Base-by-base conservation (phyloP, 2,329 filamentous ascomycete genomes). In the Grosmannia serpens region DNA sequence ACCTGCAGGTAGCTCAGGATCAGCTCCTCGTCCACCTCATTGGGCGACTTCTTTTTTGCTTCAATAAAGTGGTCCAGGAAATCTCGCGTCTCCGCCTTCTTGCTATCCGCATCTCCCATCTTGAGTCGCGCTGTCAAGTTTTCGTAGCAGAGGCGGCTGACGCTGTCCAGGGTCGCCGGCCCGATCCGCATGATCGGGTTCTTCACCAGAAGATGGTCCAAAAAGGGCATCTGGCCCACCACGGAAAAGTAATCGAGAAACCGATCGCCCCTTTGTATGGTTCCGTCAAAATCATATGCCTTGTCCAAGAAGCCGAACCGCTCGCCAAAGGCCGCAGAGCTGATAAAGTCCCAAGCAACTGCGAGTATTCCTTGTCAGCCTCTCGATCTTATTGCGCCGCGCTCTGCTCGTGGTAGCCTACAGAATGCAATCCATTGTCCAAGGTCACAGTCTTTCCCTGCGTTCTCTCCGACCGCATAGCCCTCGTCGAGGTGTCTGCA, bases 31-130 rank as follows among this genome's bases (percentile, higher is more conserved):
- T 71, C 66, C 3, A 74, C 70, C n/a, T 66, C 61, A 3, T 72
- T 69, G 0, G 72, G 71, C 33, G 69, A 55, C 1, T 63, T 58
- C 17, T 66, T 61, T 59, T 74, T 71, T 3, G 70, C 67, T 15
- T 74, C 69, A 15, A 76, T 67, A 56, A 75, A 75, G 47, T 69
- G 68, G 61, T 75, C 70, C 4, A 76, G 62, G 29, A 70, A 75
- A 54, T 76, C 73, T 0, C 49, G 49, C 8, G 67, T 69, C 1
- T 58, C 59, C 5, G 58, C 58, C 0, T 64, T 59, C 13, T 62
- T 62, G 6, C 64, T 62, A 15, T 64, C 66, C 53, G 71, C 68
- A 2, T 62, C 60, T 26, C 67, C 68, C n/a, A n/a, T n/a, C 15
- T 67, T 61, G 20, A 38, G 64, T 0, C 70, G 65, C 10, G 64